phyloP scores from a whole-genome alignment of 176 grass and related monocot genomes.

The Thinopyrum elongatum region DNA sequence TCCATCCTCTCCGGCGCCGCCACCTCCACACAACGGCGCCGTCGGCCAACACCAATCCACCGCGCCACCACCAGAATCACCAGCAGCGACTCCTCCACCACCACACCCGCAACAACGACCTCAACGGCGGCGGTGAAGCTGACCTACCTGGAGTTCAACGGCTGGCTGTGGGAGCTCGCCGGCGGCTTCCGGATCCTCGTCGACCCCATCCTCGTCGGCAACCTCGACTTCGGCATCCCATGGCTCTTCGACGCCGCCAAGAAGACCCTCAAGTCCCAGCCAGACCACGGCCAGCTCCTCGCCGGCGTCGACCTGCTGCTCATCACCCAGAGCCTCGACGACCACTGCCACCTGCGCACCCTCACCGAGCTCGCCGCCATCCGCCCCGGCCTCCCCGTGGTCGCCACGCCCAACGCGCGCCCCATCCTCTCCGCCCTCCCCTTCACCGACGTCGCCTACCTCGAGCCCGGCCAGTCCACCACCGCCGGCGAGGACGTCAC shows the following conservation, averaged over 20 bases:
- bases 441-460: slow-evolving; percentile 64
- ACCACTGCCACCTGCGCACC: slow-evolving; percentile 86
- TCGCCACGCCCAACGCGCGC: slow-evolving; percentile 78
- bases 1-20: background rate
- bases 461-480: slow-evolving; percentile 69
- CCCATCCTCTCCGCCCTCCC: slow-evolving; percentile 46
- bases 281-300: no score
- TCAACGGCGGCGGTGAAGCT: background rate
- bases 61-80: background rate
- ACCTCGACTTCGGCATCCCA: slow-evolving; percentile 73
- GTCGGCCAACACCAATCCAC: background rate
- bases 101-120: background rate
- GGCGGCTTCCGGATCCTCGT: slow-evolving; percentile 61
- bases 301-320: slow-evolving; percentile 55
- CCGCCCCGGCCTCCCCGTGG: slow-evolving; percentile 53
- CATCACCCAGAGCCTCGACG: slow-evolving; percentile 96
- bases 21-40: background rate
- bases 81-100: background rate
- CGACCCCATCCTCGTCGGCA: slow-evolving; percentile 48
- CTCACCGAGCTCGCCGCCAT: slow-evolving; percentile 52
- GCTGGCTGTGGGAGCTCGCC: slow-evolving; percentile 83
- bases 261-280: slow-evolving; percentile 14
- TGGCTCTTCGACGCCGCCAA: slow-evolving; percentile 89
- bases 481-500: slow-evolving; percentile 1
- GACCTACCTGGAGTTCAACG: slow-evolving; percentile 62